Evolutionary conservation across 169 alveolate genomes (phyloP).

Genomic region (Eimeria necatrix): DNA sequence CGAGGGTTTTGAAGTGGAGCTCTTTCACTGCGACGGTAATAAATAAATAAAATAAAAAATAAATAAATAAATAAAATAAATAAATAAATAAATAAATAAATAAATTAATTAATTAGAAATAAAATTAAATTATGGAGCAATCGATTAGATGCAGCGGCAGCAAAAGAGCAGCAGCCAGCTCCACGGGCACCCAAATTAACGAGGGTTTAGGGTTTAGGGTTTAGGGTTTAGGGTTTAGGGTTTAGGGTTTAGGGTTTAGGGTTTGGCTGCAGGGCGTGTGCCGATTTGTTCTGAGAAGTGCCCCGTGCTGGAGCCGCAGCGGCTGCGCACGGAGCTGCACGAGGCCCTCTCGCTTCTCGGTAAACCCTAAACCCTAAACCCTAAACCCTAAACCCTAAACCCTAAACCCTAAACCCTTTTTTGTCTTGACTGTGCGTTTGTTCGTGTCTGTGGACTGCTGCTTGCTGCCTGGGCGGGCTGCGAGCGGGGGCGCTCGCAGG

Average conservation of each 20-base stretch:
- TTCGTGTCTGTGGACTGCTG: not conserved
- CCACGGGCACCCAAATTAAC: not conserved
- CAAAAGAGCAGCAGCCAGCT: not conserved
- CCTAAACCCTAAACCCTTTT: not conserved
- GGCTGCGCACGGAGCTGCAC: slow-evolving; percentile 28
- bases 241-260: not conserved
- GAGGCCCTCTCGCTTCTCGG: slow-evolving; percentile 17
- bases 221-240: slow-evolving; percentile 17
- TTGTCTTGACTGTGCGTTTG: not conserved
- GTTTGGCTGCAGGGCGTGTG: not conserved
- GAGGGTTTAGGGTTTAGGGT: not conserved
- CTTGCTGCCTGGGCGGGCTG: not conserved
- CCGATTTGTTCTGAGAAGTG: slow-evolving; percentile 24
- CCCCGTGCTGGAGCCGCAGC: slow-evolving; percentile 2
- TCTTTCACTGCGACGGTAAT: not conserved
- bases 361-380: slow-evolving; percentile 19
- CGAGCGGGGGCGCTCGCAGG: not conserved
- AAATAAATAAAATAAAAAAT: not conserved
- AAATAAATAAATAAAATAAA: not conserved
- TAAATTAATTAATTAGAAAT: too few relatives aligned
- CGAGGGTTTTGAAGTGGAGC: not conserved
- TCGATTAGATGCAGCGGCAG: not conserved
- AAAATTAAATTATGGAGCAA: not conserved
- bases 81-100: too few relatives aligned
- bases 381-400: not conserved